Percentiles rank a stretch among this genome's conserved stretches.
phyloP scores from a whole-genome alignment of 2,329 filamentous ascomycete species.

The Chaetothyriales sp. region DNA sequence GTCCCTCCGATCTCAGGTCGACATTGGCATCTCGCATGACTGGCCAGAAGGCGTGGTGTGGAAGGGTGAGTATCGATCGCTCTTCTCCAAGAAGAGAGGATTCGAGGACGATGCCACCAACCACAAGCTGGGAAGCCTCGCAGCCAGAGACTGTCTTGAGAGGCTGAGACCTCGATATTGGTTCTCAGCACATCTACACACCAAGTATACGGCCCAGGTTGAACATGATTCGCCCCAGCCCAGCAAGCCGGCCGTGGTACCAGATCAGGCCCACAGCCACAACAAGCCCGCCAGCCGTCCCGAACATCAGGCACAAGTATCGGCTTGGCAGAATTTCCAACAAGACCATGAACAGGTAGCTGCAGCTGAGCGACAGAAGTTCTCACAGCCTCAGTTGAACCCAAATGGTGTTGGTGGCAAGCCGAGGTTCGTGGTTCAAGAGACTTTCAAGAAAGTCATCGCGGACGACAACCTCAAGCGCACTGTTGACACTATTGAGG shows the following conservation, averaged over 20 bases:
- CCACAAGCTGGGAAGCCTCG: conserved; percentile 64
- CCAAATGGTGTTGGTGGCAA: neutral
- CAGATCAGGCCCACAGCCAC: neutral
- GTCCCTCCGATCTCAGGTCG: conserved; percentile 71
- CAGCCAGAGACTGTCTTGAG: conserved; percentile 68
- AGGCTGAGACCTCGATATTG: conserved; percentile 69
- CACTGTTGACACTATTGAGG: conserved; percentile 2
- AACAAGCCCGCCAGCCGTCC: conserved; percentile 1
- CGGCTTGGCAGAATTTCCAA: conserved; percentile 29
- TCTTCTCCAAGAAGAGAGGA: conserved; percentile 61
- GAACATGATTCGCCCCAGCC: conserved; percentile 29
- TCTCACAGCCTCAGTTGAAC: conserved; percentile 15
- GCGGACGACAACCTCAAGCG: conserved; percentile 3
- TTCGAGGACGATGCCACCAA: conserved; percentile 64
- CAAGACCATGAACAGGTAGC: conserved; percentile 22
- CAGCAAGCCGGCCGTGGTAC: neutral
- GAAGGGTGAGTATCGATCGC: conserved; percentile 51
- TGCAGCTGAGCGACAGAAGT: conserved; percentile 22
- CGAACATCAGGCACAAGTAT: conserved; percentile 13
- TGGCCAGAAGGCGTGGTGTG: conserved; percentile 80
- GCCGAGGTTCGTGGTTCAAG: neutral
- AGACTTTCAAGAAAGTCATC: conserved; percentile 28
- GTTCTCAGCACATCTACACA: conserved; percentile 90
- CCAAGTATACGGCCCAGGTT: conserved; percentile 61
- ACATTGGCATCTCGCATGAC: conserved; percentile 86